phyloP scores from a whole-genome alignment of 345 rosid genomes.

The Eutrema yunnanense region DNA sequence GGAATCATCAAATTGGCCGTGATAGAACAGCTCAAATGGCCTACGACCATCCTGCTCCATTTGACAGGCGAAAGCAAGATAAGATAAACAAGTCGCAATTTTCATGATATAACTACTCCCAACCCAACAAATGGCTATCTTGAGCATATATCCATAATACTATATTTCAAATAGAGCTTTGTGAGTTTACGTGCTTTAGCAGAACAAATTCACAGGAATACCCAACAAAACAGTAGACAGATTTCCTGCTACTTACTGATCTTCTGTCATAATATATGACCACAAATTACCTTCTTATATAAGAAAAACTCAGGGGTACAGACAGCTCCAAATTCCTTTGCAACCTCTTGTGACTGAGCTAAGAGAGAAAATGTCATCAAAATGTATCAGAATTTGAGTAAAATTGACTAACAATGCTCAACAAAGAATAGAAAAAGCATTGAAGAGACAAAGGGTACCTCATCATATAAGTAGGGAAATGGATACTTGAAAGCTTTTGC shows the following conservation, averaged over 20 bases:
- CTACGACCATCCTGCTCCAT: slow-evolving; percentile 70
- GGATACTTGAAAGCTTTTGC: slow-evolving; percentile 61
- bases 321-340: slow-evolving; percentile 72
- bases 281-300: slow-evolving; percentile 59
- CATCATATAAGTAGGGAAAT: slow-evolving; percentile 81
- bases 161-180: background rate
- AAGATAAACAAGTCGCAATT: background rate
- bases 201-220: background rate
- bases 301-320: slow-evolving; percentile 90
- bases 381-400: background rate
- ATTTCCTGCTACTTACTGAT: background rate
- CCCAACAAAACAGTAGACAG: background rate
- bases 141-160: background rate
- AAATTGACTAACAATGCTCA: background rate
- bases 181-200: background rate
- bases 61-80: background rate
- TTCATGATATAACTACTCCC: background rate
- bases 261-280: background rate
- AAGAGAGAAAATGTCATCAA: background rate
- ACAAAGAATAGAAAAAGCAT: background rate
- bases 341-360: slow-evolving; percentile 75
- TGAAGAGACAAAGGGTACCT: slow-evolving; percentile 38
- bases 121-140: background rate
- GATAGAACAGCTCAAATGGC: slow-evolving; percentile 91
- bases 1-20: slow-evolving; percentile 89